Base-by-base conservation (phyloP, 495 filamentous ascomycete species). In the Daldinia grandis region DNA sequence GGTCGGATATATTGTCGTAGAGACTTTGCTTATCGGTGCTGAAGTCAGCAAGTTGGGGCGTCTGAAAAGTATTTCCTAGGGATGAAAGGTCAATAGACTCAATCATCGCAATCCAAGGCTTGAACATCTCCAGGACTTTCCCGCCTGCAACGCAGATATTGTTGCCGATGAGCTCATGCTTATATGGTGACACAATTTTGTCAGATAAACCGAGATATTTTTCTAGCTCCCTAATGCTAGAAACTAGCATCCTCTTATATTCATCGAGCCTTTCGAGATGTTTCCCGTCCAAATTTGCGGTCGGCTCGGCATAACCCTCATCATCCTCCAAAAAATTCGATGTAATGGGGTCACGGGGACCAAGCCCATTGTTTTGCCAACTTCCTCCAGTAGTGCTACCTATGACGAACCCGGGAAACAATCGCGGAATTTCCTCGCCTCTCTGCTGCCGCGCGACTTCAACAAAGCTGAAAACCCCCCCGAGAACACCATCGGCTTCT, bases 391-490 rank as follows among this genome's bases (percentile, higher is more conserved):
- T 84, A 56, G 84, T 87, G 73, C 92, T 96, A 5, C 92, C 92
- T 58, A 91, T 86, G 42, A 98, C 88, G 76, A 99, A 99, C 1
- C 95, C 96, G 25, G 95, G 95, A 42, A 93, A 87, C 21, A 98
- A 83, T n/a, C 95, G 89, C 4, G 91, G 91, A 47, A 99, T 94
- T 24, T 90, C 89, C 71, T 96, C 94, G 47, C 93, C 93, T 50
- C 94, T 86, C 75, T 98, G 95, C 72, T 95, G 91, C 72, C 91
- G 89, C 21, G 95, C 95, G 60, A 98, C 91, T 74, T 98, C 95
- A 14, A 98, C 95, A 79, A 96, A 99, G 67, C 92, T 94, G 77
- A 93, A 97, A 27, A 98, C 94, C 10, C 94, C 94, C 57, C 94
- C 87, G 55, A 98, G 86, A 21, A 99, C 94, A 47, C 95, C 95